Conservation (phyloP, 2,329 filamentous ascomycete species). For the Xylaria sp. region DNA sequence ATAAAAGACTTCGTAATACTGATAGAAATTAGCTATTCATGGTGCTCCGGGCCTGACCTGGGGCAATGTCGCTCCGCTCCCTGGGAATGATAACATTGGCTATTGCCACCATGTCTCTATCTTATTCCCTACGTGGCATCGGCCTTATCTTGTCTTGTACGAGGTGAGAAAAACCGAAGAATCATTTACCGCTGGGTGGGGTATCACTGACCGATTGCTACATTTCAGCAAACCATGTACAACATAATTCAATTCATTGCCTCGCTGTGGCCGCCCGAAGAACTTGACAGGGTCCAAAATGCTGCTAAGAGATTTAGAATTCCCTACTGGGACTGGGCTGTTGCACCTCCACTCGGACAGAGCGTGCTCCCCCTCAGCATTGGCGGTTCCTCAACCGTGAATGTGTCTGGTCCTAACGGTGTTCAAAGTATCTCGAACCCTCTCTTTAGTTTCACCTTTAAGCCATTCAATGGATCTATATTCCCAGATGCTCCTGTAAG, state of each 20-base stretch:
- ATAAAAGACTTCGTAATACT: slow-evolving; percentile 29
- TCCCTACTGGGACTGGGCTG: slow-evolving; percentile 71
- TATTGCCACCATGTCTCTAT: slow-evolving; percentile 83
- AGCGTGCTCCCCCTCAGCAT: slow-evolving; percentile 62
- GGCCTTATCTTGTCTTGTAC: slow-evolving; percentile 76
- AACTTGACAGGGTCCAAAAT: slow-evolving; percentile 61
- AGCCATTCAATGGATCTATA: slow-evolving; percentile 67
- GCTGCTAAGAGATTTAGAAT: slow-evolving; percentile 65
- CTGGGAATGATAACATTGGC: slow-evolving; percentile 68
- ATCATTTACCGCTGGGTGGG: background rate
- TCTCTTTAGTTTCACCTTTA: slow-evolving; percentile 69
- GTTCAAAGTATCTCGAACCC: slow-evolving; percentile 69
- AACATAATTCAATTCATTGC: slow-evolving; percentile 51
- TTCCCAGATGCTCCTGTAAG: slow-evolving; percentile 71
- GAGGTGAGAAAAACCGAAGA: slow-evolving; percentile 56
- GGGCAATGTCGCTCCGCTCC: slow-evolving; percentile 61
- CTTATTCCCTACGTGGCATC: slow-evolving; percentile 85
- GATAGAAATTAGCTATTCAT: slow-evolving; percentile 72
- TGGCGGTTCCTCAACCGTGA: slow-evolving; percentile 55
- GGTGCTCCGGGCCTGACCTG: slow-evolving; percentile 74
- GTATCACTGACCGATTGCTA: background rate
- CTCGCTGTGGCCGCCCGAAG: slow-evolving; percentile 54
- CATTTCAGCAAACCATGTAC: slow-evolving; percentile 55
- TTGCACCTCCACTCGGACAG: slow-evolving; percentile 59
- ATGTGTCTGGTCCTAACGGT: slow-evolving; percentile 67